Evolutionary conservation across 2,329 filamentous ascomycete genomes (phyloP).

Genomic region (Colletotrichum theobromicola): DNA sequence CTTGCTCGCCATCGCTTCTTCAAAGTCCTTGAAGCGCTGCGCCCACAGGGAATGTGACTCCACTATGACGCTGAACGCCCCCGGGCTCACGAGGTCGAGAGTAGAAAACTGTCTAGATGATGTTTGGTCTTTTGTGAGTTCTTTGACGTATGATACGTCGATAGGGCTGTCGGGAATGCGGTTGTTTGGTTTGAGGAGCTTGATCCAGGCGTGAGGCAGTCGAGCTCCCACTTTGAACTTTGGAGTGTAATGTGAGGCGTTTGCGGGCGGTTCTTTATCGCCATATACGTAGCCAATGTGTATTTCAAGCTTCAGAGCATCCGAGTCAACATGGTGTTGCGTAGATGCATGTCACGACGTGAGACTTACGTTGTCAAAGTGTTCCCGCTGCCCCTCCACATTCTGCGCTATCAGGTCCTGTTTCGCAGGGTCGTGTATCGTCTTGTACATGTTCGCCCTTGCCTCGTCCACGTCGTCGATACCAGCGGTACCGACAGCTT

Average conservation of each 20-base stretch:
- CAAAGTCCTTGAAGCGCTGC: neutral
- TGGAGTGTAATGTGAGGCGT: constrained; percentile 41
- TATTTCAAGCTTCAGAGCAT: constrained; percentile 33
- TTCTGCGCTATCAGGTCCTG: constrained; percentile 32
- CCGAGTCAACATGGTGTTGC: neutral
- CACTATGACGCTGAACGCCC: neutral
- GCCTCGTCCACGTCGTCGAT: constrained; percentile 30
- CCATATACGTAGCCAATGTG: constrained; percentile 51
- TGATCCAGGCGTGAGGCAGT: constrained; percentile 46
- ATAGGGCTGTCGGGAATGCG: constrained; percentile 25
- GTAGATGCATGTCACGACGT: accelerated
- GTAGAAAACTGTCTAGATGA: constrained; percentile 33
- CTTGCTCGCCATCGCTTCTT: neutral
- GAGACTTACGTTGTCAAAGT: constrained; percentile 41
- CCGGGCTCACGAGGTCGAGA: constrained; percentile 34
- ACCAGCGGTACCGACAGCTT: constrained; percentile 39
- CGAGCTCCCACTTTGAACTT: constrained; percentile 42
- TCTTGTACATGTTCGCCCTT: constrained; percentile 31
- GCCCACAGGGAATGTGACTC: neutral
- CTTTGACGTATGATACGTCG: constrained; percentile 37
- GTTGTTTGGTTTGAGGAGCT: neutral
- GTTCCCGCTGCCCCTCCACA: constrained; percentile 42
- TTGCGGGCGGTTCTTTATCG: constrained; percentile 30
- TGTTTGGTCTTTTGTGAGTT: constrained; percentile 31
- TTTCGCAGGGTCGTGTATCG: constrained; percentile 33